Evolutionary conservation across 1,284 basidiomycete genomes (phyloP), one percentile per base, ranked within the genome.

Genomic region (Caloboletus firmus): DNA sequence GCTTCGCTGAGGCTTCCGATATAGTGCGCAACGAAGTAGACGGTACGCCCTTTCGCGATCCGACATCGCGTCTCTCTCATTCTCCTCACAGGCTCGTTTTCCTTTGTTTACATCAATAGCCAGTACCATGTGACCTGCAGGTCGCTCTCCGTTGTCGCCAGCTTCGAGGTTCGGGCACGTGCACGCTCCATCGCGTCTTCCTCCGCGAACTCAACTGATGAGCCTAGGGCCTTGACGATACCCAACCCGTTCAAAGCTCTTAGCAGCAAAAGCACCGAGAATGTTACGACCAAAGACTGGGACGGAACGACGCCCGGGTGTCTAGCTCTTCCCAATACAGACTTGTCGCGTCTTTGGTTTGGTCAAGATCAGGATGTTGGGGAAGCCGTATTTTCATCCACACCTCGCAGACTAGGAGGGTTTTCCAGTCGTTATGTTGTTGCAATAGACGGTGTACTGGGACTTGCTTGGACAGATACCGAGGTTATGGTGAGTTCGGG

Each of bases 171-270:
- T 43, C 51, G 34, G 6, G 45, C 49, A 7, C 48, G 57, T 26
- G 32, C 49, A 26, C 57, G 50, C n/a, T 69, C 69, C 8, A 31
- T 46, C 15, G 45, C 57, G n/a, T 56, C 66, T 49, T 66, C 52
- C 12, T 48, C 57, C 3, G 43, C 45, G 12, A 59, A 58, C 22
- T 67, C 68, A 18, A 35, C 37, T 7, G 68, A 67, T 1, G 68
- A 70, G 24, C 43, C 35, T 18, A 55, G 30, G 42, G 34, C 67
- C 11, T 60, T 74, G 24, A 71, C 73, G 12, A 68, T 83, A 24
- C 75, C 82, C 11, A 84, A 82, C 55, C 77, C 83, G 3, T 83
- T 88, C 73, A 89, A 82, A 62, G 69, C 73, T 3, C 72, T 80
- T n/a, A 22, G 46, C 2, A 63, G 48, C 26, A 69, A 49, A 45